Conservation (phyloP, 1,139 yeast genomes). For the Nadsonia starkeyi-henricii region DNA sequence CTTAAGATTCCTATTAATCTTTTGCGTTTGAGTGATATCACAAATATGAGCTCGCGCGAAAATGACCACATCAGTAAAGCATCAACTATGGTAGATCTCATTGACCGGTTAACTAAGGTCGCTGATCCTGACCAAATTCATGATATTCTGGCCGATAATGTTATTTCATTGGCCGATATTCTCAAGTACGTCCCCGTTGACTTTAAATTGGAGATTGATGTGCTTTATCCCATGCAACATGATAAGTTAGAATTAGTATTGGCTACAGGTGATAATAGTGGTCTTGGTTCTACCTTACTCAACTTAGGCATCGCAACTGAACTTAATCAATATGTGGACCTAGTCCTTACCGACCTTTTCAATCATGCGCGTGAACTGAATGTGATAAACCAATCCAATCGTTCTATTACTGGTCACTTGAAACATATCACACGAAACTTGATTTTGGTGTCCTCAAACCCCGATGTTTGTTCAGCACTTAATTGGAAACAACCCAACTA, state of each 20-base stretch:
- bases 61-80: background rate
- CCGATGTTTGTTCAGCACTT: slow-evolving; percentile 76
- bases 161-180: slow-evolving; percentile 51
- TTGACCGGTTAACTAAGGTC: slow-evolving; percentile 16
- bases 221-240: slow-evolving; percentile 45
- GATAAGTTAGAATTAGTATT: background rate
- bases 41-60: slow-evolving; percentile 11
- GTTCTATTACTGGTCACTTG: slow-evolving; percentile 9
- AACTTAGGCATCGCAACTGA: slow-evolving; percentile 33
- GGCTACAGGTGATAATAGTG: slow-evolving; percentile 44
- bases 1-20: slow-evolving; percentile 37
- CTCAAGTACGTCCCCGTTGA: slow-evolving; percentile 40
- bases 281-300: slow-evolving; percentile 18
- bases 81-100: background rate
- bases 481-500: slow-evolving; percentile 98
- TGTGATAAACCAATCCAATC: slow-evolving; percentile 9
- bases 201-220: slow-evolving; percentile 62
- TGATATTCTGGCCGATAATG: slow-evolving; percentile 29
- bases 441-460: slow-evolving; percentile 73
- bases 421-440: slow-evolving; percentile 37
- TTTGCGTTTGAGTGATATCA: slow-evolving; percentile 31
- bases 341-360: slow-evolving; percentile 56
- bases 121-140: slow-evolving; percentile 16
- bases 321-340: slow-evolving; percentile 65
- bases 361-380: slow-evolving; percentile 43